Evolutionary conservation across 148 eudicot genomes (phyloP).

Genomic region (Cornus florida): DNA sequence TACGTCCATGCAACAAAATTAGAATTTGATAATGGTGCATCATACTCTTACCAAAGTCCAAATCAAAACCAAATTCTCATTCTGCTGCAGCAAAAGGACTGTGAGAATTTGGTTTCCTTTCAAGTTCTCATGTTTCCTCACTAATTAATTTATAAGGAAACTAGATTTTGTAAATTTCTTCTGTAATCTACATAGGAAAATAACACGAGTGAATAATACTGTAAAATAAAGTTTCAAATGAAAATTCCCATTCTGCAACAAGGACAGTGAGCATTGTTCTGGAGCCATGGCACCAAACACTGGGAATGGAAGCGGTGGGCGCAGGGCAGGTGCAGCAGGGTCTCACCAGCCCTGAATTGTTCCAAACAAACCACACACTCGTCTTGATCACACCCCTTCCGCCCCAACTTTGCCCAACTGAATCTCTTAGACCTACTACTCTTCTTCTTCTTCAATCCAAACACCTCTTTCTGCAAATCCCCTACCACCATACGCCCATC

Average conservation of each 20-base stretch:
- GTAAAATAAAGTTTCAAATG: background rate
- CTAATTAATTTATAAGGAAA: too few species aligned
- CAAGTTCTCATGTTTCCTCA: too few species aligned
- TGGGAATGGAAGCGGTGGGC: slow-evolving; percentile 70
- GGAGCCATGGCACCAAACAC: slow-evolving; percentile 78
- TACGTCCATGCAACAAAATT: too few species aligned
- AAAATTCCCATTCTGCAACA: slow-evolving; percentile 58
- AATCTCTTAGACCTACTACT: slow-evolving; percentile 30
- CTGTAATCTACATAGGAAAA: too few species aligned
- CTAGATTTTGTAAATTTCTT: too few species aligned
- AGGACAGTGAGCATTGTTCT: slow-evolving; percentile 67
- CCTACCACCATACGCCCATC: slow-evolving; percentile 8
- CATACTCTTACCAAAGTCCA: too few species aligned
- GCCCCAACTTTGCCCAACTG: slow-evolving; percentile 41
- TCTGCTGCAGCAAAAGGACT: too few species aligned
- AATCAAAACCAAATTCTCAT: too few species aligned
- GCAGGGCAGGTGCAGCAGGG: slow-evolving; percentile 52
- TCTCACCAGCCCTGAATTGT: slow-evolving; percentile 45
- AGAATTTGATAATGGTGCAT: too few species aligned
- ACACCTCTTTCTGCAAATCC: slow-evolving; percentile 39
- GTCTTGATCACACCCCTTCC: slow-evolving; percentile 58
- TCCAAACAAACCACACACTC: slow-evolving; percentile 86
- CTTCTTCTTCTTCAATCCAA: slow-evolving; percentile 34
- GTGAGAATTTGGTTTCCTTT: too few species aligned
- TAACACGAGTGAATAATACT: too few species aligned